These are phyloP conservation scores for Aegle marmelos DNA, from an alignment of 345 rosid species.

Conservation along the genomic window DNA sequence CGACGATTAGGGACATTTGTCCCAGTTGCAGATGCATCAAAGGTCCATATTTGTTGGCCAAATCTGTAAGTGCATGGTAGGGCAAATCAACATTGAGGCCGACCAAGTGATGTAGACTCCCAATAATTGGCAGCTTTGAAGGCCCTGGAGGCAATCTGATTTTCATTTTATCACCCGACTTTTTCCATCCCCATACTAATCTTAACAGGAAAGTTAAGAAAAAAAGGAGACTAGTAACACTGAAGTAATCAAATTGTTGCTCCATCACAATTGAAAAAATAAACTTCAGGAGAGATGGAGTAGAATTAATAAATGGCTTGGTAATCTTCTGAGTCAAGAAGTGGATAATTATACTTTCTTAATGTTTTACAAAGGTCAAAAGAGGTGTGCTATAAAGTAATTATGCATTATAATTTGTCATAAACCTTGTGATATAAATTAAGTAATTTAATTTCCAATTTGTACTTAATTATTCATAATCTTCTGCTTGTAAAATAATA, in stretches of 20 bases:
- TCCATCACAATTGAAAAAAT: not conserved
- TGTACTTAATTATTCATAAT: too few species aligned
- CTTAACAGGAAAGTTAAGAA: not conserved
- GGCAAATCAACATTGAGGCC: not conserved
- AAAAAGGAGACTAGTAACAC: not conserved
- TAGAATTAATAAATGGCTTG: not conserved
- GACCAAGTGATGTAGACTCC: not conserved
- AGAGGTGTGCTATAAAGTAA: not conserved
- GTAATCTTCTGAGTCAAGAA: not conserved
- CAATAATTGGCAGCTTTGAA: not conserved
- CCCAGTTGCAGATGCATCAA: conserved; percentile 6
- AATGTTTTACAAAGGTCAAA: not conserved
- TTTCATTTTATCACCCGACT: not conserved
- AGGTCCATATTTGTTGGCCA: conserved; percentile 1
- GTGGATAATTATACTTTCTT: not conserved
- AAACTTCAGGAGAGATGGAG: not conserved
- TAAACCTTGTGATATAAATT: not conserved
- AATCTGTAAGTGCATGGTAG: not conserved
- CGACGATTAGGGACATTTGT: not conserved
- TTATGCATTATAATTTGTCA: not conserved
- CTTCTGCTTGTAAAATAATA: too few species aligned
- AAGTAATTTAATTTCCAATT: not conserved
- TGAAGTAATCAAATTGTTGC: not conserved
- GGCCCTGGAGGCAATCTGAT: not conserved
- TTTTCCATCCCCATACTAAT: not conserved